Evolutionary conservation across 2,329 filamentous ascomycete species (phyloP), one percentile per base, ranked within the genome.

Genomic region (Phaeosphaeriaceae sp.): DNA sequence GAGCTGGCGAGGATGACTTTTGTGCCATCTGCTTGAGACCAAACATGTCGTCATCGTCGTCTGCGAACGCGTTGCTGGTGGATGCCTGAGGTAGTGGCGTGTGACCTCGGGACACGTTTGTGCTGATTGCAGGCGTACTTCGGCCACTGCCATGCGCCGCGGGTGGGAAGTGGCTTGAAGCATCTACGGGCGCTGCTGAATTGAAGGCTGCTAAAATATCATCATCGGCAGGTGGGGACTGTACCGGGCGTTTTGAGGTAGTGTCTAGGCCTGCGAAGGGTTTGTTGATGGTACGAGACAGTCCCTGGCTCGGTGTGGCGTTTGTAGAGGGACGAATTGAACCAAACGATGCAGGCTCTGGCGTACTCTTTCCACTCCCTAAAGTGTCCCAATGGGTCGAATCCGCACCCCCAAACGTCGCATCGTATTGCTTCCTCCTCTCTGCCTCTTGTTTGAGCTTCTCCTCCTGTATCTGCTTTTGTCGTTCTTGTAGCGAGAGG

Each of bases 11-110:
- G 10, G 69, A 57, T 5, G 67, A 54, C 53, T 66, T 80, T 78
- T 71, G 78, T 62, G 86, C 85, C 69, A 92, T 75, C 63, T 89
- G 82, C 58, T 84, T 89, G 36, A 97, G 80, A 0, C 92, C 94
- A 74, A 98, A 97, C 1, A 93, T 92, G 72, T 40, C 36, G 17
- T 97, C 92, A 72, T 96, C 92, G 67, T 89, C 89, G 47, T 94
- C 89, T 27, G 86, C 82, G 13, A 88, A 79, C 0, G 62, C 52
- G 44, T 69, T 68, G 22, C 46, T 41, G 1, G 58, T 51, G 2
- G 69, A 57, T 17, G 61, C 33, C 21, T 70, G 65, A 9, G 71
- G 69, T 5, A 69, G 54, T 21, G 73, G 68, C 6, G 72, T 76
- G 20, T 72, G 66, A 7, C 67, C 65, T 44, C 67, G 66, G 7